phyloP scores from a whole-genome alignment of 2,329 filamentous ascomycete species.

The Ceratocystis huliohia region DNA sequence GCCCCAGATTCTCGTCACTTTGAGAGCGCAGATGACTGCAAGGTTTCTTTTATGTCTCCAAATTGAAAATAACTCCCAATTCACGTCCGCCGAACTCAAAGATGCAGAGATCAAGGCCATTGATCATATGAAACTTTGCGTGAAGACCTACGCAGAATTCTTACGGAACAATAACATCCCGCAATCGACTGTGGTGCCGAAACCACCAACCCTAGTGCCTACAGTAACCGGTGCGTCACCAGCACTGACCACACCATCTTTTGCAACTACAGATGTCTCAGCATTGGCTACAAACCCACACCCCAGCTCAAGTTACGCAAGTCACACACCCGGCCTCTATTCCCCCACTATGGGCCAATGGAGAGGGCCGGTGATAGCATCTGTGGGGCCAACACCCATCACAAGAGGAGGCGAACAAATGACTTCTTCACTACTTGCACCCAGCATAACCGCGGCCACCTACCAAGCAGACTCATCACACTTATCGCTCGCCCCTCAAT shows the following conservation, averaged over 20 bases:
- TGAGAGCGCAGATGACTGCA: background rate
- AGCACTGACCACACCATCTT: background rate
- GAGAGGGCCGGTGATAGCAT: too few species aligned
- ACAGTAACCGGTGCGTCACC: background rate
- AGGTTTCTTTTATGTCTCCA: background rate
- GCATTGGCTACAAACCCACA: background rate
- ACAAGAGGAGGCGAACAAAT: too few species aligned
- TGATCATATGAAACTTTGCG: background rate
- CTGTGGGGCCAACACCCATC: too few species aligned
- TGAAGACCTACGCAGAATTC: background rate
- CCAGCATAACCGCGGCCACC: too few species aligned
- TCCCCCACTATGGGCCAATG: too few species aligned
- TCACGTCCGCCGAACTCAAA: background rate
- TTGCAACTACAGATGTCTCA: background rate
- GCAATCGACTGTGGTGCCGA: background rate
- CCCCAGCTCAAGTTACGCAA: background rate
- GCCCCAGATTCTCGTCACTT: background rate
- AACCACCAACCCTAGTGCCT: background rate
- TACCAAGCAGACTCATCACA: background rate
- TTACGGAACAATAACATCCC: background rate
- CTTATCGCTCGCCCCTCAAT: background rate
- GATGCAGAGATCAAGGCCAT: background rate
- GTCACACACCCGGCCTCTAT: too few species aligned
- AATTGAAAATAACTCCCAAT: background rate
- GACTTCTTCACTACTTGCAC: too few species aligned